These are phyloP conservation scores for Trypanosoma platydactyli DNA, from an alignment of 208 protist genomes.

Conservation along the genomic window DNA sequence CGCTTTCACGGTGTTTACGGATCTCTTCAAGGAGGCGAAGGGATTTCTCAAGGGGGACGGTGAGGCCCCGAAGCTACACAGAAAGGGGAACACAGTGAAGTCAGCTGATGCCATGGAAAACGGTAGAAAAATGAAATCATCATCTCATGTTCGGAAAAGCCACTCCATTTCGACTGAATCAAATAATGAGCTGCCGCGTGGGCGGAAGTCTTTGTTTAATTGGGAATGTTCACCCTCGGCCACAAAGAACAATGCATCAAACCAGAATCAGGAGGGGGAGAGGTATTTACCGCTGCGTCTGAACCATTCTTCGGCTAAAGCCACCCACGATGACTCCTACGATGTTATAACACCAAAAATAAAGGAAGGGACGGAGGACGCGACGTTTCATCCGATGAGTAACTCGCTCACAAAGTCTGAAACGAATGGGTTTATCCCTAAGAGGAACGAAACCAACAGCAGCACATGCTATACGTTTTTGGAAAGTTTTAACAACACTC, in stretches of 20 bases:
- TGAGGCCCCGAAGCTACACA: not conserved
- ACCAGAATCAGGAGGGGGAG: not conserved
- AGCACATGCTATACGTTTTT: constrained; percentile 27
- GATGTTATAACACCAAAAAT: not conserved
- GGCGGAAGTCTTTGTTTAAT: not conserved
- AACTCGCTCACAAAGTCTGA: not conserved
- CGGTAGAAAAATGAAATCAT: no score
- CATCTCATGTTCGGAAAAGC: no score
- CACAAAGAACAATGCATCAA: not conserved
- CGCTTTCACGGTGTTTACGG: constrained; percentile 7
- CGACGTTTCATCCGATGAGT: no score
- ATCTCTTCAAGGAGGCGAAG: constrained; percentile 13
- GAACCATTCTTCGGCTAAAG: not conserved
- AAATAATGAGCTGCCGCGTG: no score
- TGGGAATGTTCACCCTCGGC: not conserved
- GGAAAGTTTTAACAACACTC: constrained; percentile 47
- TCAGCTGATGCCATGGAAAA: no score
- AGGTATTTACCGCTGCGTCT: not conserved
- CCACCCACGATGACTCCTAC: not conserved
- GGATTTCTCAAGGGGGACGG: constrained; percentile 32
- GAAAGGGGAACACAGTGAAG: no score
- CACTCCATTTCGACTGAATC: no score
- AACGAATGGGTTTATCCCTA: not conserved
- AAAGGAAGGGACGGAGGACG: not conserved
- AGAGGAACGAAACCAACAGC: not conserved